Evolutionary conservation across 345 rosid genomes (phyloP), one percentile per base, ranked within the genome.

Genomic region (Microthlaspi erraticum): DNA sequence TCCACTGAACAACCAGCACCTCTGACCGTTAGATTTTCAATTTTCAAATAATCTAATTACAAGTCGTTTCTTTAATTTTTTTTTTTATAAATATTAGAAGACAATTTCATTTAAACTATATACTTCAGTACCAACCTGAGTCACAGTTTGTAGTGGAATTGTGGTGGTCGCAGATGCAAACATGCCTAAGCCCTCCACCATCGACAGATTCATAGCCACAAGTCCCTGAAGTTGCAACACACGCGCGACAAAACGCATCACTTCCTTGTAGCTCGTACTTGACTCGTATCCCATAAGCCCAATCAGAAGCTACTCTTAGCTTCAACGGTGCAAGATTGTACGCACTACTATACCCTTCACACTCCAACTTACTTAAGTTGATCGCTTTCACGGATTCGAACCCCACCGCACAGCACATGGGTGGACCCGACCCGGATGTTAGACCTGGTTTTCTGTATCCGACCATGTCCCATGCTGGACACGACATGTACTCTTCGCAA

Each of bases 101-200:
- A 26, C 29, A 2, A 26, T 26, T 26, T 26, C 29, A 26, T 26
- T 26, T 26, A 3, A 26, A 26, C 29, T 2, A 26, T 2, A 26
- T 26, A 26, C 29, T 2, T 26, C 29, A 29, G 23, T 8, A 66
- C 70, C 36, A 5, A 82, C 92, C 93, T 37, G 90, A 83, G 34
- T 94, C 99, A 68, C 96, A 94, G 62, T 88, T 91, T 6, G 92
- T 84, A 2, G 97, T 84, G 69, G 97, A 86, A 73, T 91, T 94
- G 33, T 72, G 69, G 70, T 72, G 42, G 17, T 81, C 82, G 10
- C 97, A 93, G 77, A 93, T 88, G 70, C 97, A 91, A 63, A 87
- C 52, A 59, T 93, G 94, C 50, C 77, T 81, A 17, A 87, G 73
- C 13, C 88, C 90, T 8, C 88, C 88, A 19, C 90, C 86, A 10